Conservation (phyloP, 805 yeast species). For the Candida maris region DNA sequence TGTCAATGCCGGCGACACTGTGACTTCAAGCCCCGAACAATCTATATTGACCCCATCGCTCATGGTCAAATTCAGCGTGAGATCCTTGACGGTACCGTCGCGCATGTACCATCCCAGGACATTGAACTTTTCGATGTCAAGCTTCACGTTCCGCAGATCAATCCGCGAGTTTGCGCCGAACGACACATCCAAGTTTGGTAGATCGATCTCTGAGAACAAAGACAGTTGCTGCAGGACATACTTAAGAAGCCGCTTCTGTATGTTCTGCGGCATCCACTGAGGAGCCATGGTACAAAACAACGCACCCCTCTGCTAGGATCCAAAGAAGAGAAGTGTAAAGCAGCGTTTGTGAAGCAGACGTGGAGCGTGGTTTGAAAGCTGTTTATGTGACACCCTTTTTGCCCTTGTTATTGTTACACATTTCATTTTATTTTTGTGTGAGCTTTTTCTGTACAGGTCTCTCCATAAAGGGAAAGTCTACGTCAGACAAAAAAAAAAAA, state of each 20-base stretch:
- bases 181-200: slow-evolving; percentile 78
- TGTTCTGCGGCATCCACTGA: slow-evolving; percentile 78
- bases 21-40: slow-evolving; percentile 53
- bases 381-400: too few species aligned
- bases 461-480: too few species aligned
- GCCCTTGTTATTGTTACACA: too few species aligned
- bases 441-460: too few species aligned
- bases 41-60: slow-evolving; percentile 67
- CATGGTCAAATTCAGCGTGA: slow-evolving; percentile 59
- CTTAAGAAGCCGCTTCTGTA: slow-evolving; percentile 76
- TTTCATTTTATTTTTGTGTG: too few species aligned
- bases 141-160: slow-evolving; percentile 55
- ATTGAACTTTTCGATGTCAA: slow-evolving; percentile 68
- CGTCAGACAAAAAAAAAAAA: too few species aligned
- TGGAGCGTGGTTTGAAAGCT: too few species aligned
- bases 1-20: slow-evolving; percentile 35
- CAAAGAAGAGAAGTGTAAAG: too few species aligned
- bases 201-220: slow-evolving; percentile 69
- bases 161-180: slow-evolving; percentile 52
- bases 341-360: too few species aligned
- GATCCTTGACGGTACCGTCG: slow-evolving; percentile 53
- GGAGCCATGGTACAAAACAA: slow-evolving; percentile 32
- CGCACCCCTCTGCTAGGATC: too few species aligned
- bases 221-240: slow-evolving; percentile 80
- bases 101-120: slow-evolving; percentile 63